Percentiles rank a stretch among this genome's conserved stretches.
These are phyloP conservation scores for Narthecium ossifragum DNA, from an alignment of 106 monocot genomes.

Conservation along the genomic window DNA sequence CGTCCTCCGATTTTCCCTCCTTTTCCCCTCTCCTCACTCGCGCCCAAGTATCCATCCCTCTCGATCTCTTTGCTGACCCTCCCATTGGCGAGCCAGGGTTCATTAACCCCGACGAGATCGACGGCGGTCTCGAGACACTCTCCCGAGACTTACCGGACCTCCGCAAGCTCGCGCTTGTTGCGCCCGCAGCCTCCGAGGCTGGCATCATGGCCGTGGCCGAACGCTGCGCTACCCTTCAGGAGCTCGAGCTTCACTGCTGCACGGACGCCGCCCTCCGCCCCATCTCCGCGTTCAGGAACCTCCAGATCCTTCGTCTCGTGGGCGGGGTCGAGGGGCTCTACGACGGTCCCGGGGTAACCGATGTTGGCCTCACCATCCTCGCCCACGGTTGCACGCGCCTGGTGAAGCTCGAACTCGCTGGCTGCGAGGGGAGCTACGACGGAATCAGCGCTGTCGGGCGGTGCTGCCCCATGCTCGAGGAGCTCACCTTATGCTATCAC, in stretches of 20 bases:
- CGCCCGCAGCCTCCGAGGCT: slow-evolving; percentile 26
- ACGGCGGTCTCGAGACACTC: slow-evolving; percentile 46
- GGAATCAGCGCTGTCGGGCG: slow-evolving; percentile 82
- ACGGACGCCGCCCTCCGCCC: slow-evolving; percentile 53
- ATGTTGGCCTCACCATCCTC: slow-evolving; percentile 85
- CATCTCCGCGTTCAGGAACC: slow-evolving; percentile 72
- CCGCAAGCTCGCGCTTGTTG: slow-evolving; percentile 45
- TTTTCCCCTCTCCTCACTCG: slow-evolving; percentile 34
- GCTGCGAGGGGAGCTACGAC: slow-evolving; percentile 88
- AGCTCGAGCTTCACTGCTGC: slow-evolving; percentile 80
- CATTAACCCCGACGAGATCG: slow-evolving; percentile 26
- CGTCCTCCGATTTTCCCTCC: too few relatives aligned
- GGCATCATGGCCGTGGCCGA: slow-evolving; percentile 42
- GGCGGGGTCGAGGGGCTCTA: slow-evolving; percentile 57
- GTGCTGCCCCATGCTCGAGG: slow-evolving; percentile 92
- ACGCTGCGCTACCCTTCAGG: slow-evolving; percentile 56
- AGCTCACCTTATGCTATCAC: slow-evolving; percentile 65
- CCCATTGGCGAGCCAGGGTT: slow-evolving; percentile 23
- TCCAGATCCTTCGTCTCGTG: slow-evolving; percentile 75
- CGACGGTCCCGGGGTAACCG: slow-evolving; percentile 53
- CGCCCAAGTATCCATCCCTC: slow-evolving; percentile 36
- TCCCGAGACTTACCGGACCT: slow-evolving; percentile 40
- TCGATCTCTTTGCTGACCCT: slow-evolving; percentile 20
- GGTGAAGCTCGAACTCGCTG: slow-evolving; percentile 70
- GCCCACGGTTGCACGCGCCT: slow-evolving; percentile 89